phyloP scores from a whole-genome alignment of 306 rosid species.

The Medicago ruthenica region DNA sequence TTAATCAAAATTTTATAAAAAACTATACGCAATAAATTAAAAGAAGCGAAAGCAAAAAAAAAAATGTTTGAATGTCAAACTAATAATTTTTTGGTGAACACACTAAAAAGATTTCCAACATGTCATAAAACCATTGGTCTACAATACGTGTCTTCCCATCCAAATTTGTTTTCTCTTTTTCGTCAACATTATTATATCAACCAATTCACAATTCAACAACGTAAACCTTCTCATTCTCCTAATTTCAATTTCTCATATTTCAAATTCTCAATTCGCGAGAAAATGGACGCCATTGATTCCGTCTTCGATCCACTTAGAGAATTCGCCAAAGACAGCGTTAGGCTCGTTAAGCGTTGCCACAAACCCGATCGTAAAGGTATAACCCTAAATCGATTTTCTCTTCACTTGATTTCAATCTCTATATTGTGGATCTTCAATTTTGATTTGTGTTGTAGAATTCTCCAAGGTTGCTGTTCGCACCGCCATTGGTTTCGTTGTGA shows the following conservation, averaged over 20 bases:
- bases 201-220: neutral
- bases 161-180: neutral
- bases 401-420: neutral
- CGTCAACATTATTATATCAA: neutral
- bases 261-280: constrained; percentile 4
- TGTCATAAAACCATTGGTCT: neutral
- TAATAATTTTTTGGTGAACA: neutral
- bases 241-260: neutral
- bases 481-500: constrained; percentile 80
- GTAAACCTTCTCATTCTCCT: neutral
- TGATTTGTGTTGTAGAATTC: constrained; percentile 52
- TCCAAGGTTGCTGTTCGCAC: constrained; percentile 83
- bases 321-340: constrained; percentile 46
- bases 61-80: no score
- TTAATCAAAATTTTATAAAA: no score
- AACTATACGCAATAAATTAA: no score
- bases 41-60: no score
- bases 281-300: constrained; percentile 48
- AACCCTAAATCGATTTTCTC: neutral
- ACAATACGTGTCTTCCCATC: neutral
- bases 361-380: constrained; percentile 53
- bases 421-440: constrained; percentile 1
- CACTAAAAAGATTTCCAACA: neutral
- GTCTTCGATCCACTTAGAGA: constrained; percentile 51
- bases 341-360: constrained; percentile 53